These are phyloP conservation scores for Penicillium sp. DNA, from an alignment of 2,329 filamentous ascomycete species.

Conservation along the genomic window DNA sequence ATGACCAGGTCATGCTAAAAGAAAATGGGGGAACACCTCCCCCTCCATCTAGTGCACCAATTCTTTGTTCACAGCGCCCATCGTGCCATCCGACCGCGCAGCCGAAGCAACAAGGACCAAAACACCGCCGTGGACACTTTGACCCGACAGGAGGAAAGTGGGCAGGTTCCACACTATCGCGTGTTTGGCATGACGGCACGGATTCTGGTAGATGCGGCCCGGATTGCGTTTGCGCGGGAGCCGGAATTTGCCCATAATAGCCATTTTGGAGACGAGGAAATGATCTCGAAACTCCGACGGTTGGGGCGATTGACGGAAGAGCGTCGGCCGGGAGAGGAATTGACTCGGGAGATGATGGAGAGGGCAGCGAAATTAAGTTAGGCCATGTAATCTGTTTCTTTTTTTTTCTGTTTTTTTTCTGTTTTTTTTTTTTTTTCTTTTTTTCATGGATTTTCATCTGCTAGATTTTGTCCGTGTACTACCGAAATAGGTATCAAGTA, in stretches of 20 bases:
- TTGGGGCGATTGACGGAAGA: slow-evolving; percentile 52
- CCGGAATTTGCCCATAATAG: slow-evolving; percentile 75
- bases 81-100: slow-evolving; percentile 56
- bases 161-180: slow-evolving; percentile 57
- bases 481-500: no score
- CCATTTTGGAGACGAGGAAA: slow-evolving; percentile 60
- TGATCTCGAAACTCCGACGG: slow-evolving; percentile 53
- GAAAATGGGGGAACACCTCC: not conserved
- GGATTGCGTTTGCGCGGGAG: slow-evolving; percentile 73
- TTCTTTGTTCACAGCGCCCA: slow-evolving; percentile 76
- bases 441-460: no score
- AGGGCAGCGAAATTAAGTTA: slow-evolving; percentile 45
- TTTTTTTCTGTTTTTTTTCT: not conserved
- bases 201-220: slow-evolving; percentile 80
- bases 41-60: slow-evolving; percentile 61
- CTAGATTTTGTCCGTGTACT: no score
- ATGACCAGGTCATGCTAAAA: not conserved
- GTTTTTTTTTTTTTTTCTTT: no score
- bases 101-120: slow-evolving; percentile 27
- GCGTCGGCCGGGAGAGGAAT: slow-evolving; percentile 47
- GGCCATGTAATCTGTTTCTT: not conserved
- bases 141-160: slow-evolving; percentile 45
- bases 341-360: slow-evolving; percentile 48
- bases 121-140: slow-evolving; percentile 33
- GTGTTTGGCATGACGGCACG: slow-evolving; percentile 95